Evolutionary conservation across 1,139 yeast genomes (phyloP), one percentile per base, ranked within the genome.

Genomic region (Suhomyces bolitotheri): DNA sequence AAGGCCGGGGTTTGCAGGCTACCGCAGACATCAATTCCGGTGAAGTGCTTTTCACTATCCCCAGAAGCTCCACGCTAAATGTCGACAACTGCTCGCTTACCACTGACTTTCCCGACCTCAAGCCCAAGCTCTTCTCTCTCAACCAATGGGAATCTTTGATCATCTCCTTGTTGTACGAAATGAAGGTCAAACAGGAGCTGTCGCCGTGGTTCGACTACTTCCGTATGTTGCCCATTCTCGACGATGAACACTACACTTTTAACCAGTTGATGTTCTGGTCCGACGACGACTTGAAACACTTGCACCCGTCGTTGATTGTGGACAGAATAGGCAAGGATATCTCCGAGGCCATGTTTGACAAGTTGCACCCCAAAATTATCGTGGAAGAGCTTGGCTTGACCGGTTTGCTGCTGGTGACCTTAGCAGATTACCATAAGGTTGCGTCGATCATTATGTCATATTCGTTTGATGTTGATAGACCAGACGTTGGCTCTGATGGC

Each of bases 1-100:
- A 86, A 57, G 97, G 97, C 11, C 71, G 97, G 25, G 95, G 94
- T 6, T 58, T 92, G 9, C 57, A 82, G 7, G 95, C 97, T 0
- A 41, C 51, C 1, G 75, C 74, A 22, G 80, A 80, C 46, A 83
- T 90, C 17, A 49, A 51, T 3, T 55, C 63, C 22, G 82, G 71
- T 39, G 95, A 86, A 43, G 64, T 65, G 1, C 60, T 92, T 12
- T 87, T 89, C 56, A 70, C 74, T 24, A 71, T 92, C 15, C 95
- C 97, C 0, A 63, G 88, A 38, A 51, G 58, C 1, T 58, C 72
- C 0, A 60, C 84, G 7, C 49, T 92, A 29, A 78, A 83, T 47
- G 68, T 80, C 9, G 75, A 72, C 10, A 82, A 81, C 12, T 74
- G 84, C 24, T 53, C 73, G 1, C 59, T 83, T 16, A 46, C 65